Base-by-base conservation (phyloP, 169 alveolate species). In the Plasmodium gallinaceum region DNA sequence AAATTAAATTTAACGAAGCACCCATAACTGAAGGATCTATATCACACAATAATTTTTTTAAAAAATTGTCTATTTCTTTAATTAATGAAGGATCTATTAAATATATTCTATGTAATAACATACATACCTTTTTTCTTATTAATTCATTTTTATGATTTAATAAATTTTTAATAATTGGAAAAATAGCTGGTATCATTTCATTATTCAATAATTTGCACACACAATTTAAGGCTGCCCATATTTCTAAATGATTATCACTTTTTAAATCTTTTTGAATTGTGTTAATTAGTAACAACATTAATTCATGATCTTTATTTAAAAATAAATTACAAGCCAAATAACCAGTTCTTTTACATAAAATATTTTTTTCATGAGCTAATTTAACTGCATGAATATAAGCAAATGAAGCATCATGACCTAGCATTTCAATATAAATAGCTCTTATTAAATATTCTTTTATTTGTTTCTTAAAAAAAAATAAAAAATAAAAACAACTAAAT, bases 1-100 rank as follows among this genome's bases (percentile, higher is more conserved):
- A 88, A 73, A 97, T 95, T 66, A 94, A 95, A 69, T 96, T 96
- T 32, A 98, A 94, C 6, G 99, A 93, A 10, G 97, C 97, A 5
- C 97, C 97, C 99, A 98, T 98, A 22, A 98, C 99, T n/a, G 97
- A 90, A 12, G 99, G 99, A 71, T 97, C 98, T 58, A 93, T 95
- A 91, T 98, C 99, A 46, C 93, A 98, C 94, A 12, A 97, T 91
- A 62, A 97, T 96, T 75, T 94, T 95, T 86, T 97, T 94, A 96
- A 97, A 96, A 80, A 94, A 80, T 43, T 75, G 95, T 96, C 68
- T 90, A 61, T 88, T 52, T 60, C 94, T 95, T 37, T 93, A 92
- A 61, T 95, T 87, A 43, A 60, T 16, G 97, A 65, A 88, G 90
- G 57, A 95, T 91, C 92, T 94, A 93, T 72, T 94, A 91, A 74